Conservation (phyloP, 108 stramenopile species). For the Discostella pseudostelligera region DNA sequence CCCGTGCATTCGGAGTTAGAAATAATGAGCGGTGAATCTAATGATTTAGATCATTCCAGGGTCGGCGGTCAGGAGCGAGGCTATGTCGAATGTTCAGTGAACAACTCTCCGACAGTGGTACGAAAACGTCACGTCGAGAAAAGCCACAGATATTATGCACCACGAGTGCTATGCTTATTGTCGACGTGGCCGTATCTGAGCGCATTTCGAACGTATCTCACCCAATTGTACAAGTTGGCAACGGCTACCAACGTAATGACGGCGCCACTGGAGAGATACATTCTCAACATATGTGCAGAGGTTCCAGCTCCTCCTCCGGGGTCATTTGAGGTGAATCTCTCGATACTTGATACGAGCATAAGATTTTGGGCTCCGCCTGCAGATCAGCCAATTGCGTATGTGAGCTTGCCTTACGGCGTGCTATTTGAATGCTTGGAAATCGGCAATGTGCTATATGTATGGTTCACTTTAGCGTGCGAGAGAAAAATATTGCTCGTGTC, state of each 20-base stretch:
- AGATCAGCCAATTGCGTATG: constrained; percentile 92
- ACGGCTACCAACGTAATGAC: constrained; percentile 83
- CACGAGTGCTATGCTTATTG: constrained; percentile 88
- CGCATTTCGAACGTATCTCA: constrained; percentile 87
- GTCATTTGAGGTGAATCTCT: constrained; percentile 81
- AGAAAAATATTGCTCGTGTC: constrained; percentile 86
- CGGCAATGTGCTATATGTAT: constrained; percentile 74
- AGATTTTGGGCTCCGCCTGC: constrained; percentile 94
- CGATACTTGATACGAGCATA: constrained; percentile 71
- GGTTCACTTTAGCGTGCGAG: constrained; percentile 85
- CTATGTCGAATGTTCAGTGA: constrained; percentile 35
- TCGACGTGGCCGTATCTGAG: constrained; percentile 94
- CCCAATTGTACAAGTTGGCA: constrained; percentile 91
- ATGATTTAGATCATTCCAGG: constrained; percentile 18
- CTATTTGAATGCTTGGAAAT: constrained; percentile 91
- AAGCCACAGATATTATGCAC: constrained; percentile 63
- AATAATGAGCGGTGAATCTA: constrained; percentile 10
- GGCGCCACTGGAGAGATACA: constrained; percentile 93
- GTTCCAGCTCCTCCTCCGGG: constrained; percentile 97
- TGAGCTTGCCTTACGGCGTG: constrained; percentile 85
- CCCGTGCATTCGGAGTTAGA: not conserved
- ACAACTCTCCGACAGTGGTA: constrained; percentile 22
- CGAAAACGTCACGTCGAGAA: constrained; percentile 30
- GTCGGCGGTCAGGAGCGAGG: constrained; percentile 39
- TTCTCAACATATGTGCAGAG: constrained; percentile 93